Conservation (phyloP, 345 rosid species). For the Gossypioides kirkii region DNA sequence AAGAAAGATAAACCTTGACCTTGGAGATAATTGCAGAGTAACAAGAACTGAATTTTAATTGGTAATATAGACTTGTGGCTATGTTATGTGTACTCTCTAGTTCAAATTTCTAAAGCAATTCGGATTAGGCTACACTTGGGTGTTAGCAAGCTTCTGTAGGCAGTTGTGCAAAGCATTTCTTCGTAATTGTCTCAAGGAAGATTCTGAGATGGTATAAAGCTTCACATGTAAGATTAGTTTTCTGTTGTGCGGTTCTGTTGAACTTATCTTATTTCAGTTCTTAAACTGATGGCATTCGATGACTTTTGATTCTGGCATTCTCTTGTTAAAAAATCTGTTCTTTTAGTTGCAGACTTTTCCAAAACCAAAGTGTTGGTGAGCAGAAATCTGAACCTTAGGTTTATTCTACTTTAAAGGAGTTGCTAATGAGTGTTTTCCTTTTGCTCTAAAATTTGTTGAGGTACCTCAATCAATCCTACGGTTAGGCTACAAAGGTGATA, state of each 20-base stretch:
- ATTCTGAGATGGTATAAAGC: not conserved
- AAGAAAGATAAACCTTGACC: slow-evolving; percentile 5
- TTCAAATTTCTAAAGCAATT: not conserved
- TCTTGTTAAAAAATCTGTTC: not conserved
- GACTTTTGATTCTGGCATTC: not conserved
- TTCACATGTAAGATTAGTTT: not conserved
- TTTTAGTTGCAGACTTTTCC: not conserved
- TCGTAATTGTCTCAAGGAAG: not conserved
- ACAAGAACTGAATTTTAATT: not conserved
- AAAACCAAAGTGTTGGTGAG: not conserved
- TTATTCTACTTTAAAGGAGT: not conserved
- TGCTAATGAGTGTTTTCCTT: too few relatives aligned
- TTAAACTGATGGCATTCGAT: not conserved
- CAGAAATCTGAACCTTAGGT: not conserved
- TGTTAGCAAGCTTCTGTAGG: not conserved
- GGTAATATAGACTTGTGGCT: not conserved
- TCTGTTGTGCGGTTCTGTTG: not conserved
- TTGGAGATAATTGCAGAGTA: not conserved
- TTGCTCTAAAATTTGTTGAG: not conserved
- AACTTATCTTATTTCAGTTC: not conserved
- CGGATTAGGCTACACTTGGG: not conserved
- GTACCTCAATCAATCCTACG: not conserved
- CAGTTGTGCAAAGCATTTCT: not conserved
- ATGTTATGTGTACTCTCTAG: not conserved
- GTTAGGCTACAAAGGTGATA: not conserved